Base-by-base conservation (phyloP, 177 flowering plant genomes). In the Vitis hybrid region DNA sequence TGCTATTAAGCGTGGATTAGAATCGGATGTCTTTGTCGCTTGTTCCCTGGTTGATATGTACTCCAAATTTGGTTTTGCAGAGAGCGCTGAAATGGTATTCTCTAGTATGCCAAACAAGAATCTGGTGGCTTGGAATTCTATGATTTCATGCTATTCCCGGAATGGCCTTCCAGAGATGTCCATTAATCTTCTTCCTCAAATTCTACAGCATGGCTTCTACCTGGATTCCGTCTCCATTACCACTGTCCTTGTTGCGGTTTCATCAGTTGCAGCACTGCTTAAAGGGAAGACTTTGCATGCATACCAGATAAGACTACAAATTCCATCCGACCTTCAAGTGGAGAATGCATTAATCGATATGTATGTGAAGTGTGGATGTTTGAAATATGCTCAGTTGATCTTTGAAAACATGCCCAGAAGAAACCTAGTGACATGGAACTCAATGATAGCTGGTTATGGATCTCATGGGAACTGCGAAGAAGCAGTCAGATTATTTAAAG, bases 41-140 rank as follows among this genome's bases (percentile, higher is more conserved):
- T 78, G 80, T 74, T 73, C 88, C 3, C 75, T 91, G 62, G 64
- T 89, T 6, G 90, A 86, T 70, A 77, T 87, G 81, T 91, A 89
- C 65, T 81, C 90, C 1, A 86, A 84, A 83, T 77, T 70, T 64
- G 80, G 83, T 65, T 71, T 73, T 18, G 82, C 81, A 16, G 81
- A 84, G n/a, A 57, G 65, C 73, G 86, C 91, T 57, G 70, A 49
- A 70, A 63, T 62, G 49, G 76, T 83, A 15, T 87, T 91, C 72
- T 75, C 80, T 6, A 56, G n/a, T 40, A 83, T 87, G 82, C 64
- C 71, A 1, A 57, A 58, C 15, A 86, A 77, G 72, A 85, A 85
- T 66, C 68, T 91, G 62, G 92, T 86, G 19, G 81, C 84, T 8
- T 89, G 93, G 93, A 89, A 89, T 75, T 81, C 85, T 11, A 76